Evolutionary conservation across 768 basidiomycete genomes (phyloP).

Genomic region (Phylloporus sp.): DNA sequence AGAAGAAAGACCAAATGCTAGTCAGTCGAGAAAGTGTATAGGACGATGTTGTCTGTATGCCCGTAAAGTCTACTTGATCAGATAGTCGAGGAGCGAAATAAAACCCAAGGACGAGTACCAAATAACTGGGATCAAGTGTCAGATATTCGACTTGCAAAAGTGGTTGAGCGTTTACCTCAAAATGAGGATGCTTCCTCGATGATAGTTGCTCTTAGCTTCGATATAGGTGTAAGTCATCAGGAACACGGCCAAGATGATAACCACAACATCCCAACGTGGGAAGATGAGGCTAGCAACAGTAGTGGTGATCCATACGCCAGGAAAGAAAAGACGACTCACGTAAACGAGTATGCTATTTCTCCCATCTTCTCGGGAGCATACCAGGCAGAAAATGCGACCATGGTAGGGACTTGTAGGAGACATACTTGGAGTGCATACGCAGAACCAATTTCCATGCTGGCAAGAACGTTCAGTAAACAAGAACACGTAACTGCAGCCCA

Average conservation of each 20-base stretch:
- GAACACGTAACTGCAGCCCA: too few relatives aligned
- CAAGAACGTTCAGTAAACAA: slow-evolving; percentile 1
- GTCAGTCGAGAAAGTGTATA: slow-evolving; percentile 6
- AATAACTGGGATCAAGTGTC: slow-evolving; percentile 55
- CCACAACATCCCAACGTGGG: slow-evolving; percentile 97
- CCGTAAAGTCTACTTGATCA: slow-evolving; percentile 16
- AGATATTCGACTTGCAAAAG: background rate
- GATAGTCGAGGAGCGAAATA: slow-evolving; percentile 69
- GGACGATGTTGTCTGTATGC: slow-evolving; percentile 2
- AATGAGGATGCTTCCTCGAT: slow-evolving; percentile 92
- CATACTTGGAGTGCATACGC: slow-evolving; percentile 99
- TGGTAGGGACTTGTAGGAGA: slow-evolving; percentile 93
- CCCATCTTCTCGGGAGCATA: slow-evolving; percentile 87
- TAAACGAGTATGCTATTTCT: slow-evolving; percentile 85
- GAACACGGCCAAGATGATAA: slow-evolving; percentile 94
- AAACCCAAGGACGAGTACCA: slow-evolving; percentile 89
- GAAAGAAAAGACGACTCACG: slow-evolving; percentile 51
- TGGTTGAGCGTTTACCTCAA: slow-evolving; percentile 57
- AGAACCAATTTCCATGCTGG: slow-evolving; percentile 98
- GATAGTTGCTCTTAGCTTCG: slow-evolving; percentile 98
- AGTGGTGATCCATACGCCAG: background rate
- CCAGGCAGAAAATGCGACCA: slow-evolving; percentile 98
- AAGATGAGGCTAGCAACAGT: slow-evolving; percentile 73
- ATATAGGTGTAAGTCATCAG: slow-evolving; percentile 98
- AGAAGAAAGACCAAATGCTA: slow-evolving; percentile 8